These are phyloP conservation scores for Annulohypoxylon moriforme DNA, from an alignment of 495 filamentous ascomycete species.

Conservation along the genomic window DNA sequence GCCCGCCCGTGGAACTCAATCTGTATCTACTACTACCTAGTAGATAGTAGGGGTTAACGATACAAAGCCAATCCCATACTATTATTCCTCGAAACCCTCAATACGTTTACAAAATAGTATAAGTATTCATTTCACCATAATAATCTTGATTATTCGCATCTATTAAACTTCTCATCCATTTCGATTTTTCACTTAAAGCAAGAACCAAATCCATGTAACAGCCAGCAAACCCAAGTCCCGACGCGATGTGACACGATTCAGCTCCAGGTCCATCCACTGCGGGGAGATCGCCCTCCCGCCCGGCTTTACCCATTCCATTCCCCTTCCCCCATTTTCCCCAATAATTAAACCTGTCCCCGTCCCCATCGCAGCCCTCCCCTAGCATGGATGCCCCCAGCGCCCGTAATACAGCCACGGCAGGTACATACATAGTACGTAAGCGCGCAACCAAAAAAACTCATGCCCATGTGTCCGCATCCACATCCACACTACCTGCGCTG, in stretches of 20 bases:
- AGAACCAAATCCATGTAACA: neutral
- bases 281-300: constrained; percentile 17
- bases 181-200: neutral
- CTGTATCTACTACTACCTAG: no score
- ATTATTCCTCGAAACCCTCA: no score
- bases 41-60: no score
- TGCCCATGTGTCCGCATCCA: neutral
- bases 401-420: constrained; percentile 9
- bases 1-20: no score
- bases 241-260: constrained; percentile 10
- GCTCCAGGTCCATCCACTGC: constrained; percentile 5
- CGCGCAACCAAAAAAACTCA: constrained; percentile 1
- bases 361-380: neutral
- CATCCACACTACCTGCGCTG: neutral
- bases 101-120: no score
- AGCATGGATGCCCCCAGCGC: neutral
- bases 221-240: neutral
- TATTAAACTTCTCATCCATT: neutral
- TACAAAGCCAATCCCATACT: no score
- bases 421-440: constrained; percentile 22
- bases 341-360: neutral
- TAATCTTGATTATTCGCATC: neutral
- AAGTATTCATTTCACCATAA: no score
- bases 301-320: neutral
- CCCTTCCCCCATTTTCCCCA: neutral